Evolutionary conservation across 2,329 filamentous ascomycete species (phyloP), one percentile per base, ranked within the genome.

Genomic region (Sporothrix mexicana): DNA sequence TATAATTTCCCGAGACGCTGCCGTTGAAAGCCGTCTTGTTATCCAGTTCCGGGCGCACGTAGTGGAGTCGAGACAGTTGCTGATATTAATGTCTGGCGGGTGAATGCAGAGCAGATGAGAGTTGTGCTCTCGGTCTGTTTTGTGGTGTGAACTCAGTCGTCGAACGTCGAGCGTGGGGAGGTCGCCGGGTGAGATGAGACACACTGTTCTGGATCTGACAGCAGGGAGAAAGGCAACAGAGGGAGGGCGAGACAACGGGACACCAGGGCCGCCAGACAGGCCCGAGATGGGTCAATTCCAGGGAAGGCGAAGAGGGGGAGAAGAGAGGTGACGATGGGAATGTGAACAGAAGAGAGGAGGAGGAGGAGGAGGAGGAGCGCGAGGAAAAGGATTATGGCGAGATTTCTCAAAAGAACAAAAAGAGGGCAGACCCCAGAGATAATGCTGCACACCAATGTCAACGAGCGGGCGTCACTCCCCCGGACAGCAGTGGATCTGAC

Each of bases 401-500:
- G 30, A 69, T 55, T 43, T 43, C 25, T 10, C 49, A 69, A 51
- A 55, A 55, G 47, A 69, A 49, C 9, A 41, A 30, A 53, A 49
- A 30, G 17, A 69, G 30, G 30, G 23, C 64, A 51, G 36, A 36
- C 47, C 49, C 49, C 45, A 67, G 64, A 69, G 66, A 55, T 41
- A 69, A 36, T 68, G 45, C 64, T 68, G 64, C 64, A 51, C 45
- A 17, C 13, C 64, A 51, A 68, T 47, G 47, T 55, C 66, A 17
- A 43, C 66, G 25, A 55, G 49, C 47, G 30, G 66, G 30, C 30
- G 47, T 41, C 9, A n/a, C 49, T 55, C 66, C 67, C 66, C 66
- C 67, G 36, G 67, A 69, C 51, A 69, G 36, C 9, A 43, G 51
- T 69, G 30, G 67, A 69, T 69, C 67, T 57, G 51, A n/a, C 64